Conservation (phyloP, 1,284 basidiomycete species). For the Flammula alnicola region DNA sequence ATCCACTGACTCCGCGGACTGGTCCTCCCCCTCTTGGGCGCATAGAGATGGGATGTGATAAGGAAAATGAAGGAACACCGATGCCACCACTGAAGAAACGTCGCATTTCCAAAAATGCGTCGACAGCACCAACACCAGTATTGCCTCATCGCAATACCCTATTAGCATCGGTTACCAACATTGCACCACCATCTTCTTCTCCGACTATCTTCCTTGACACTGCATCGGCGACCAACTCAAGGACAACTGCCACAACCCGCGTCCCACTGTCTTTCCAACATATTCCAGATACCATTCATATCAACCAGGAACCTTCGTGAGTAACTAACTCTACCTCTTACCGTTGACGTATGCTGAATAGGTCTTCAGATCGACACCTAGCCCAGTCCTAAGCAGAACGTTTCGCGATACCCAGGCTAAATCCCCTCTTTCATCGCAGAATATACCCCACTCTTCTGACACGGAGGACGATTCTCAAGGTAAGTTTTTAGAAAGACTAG, state of each 20-base stretch:
- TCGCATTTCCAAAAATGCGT: slow-evolving; percentile 1
- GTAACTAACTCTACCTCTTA: neutral
- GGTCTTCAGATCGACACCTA: slow-evolving; percentile 11
- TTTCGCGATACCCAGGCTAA: neutral
- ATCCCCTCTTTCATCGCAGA: slow-evolving; percentile 8
- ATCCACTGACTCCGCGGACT: neutral
- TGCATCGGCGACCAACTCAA: neutral
- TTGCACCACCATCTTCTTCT: slow-evolving; percentile 24
- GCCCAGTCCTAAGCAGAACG: neutral
- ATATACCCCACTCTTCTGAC: slow-evolving; percentile 36
- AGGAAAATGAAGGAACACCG: slow-evolving; percentile 28
- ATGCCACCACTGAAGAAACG: slow-evolving; percentile 13
- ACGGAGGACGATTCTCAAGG: slow-evolving; percentile 48
- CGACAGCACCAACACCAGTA: neutral
- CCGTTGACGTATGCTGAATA: neutral
- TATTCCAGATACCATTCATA: slow-evolving; percentile 10
- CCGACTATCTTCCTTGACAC: slow-evolving; percentile 23
- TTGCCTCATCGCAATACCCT: slow-evolving; percentile 16
- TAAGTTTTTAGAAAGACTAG: slow-evolving; percentile 13
- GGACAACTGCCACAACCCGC: slow-evolving; percentile 8
- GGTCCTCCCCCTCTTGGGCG: slow-evolving; percentile 26
- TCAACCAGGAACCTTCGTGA: slow-evolving; percentile 18
- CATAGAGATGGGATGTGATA: slow-evolving; percentile 24
- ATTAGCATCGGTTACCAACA: slow-evolving; percentile 20
- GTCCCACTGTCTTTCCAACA: slow-evolving; percentile 24